Evolutionary conservation across 2,329 filamentous ascomycete genomes (phyloP), one percentile per base, ranked within the genome.

Genomic region (Hypoxylon sp.): DNA sequence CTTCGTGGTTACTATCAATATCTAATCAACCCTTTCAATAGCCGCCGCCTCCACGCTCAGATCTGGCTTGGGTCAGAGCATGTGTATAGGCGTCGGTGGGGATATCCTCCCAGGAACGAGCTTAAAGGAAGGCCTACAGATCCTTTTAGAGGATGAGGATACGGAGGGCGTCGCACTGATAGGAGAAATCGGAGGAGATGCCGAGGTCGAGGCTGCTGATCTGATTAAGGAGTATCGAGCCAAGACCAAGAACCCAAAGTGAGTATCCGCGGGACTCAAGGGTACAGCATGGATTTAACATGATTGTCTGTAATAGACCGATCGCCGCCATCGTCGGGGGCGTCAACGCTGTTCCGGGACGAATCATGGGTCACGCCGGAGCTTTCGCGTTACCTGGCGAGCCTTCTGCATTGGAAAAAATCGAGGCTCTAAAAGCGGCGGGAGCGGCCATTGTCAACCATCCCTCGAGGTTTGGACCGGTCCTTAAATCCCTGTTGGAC

Each of bases 331-430:
- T 93, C 5, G 84, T 94, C 29, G 91, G 87, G 31, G 92, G 92
- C 3, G 80, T 89, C 52, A 81, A 88, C 68, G 90, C 90, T n/a
- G 85, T 86, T 5, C 81, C 83, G 15, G 89, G 89, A 13, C 85
- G 87, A 21, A 86, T 93, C 47, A 94, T 94, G 91, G 92, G 92
- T 8, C 92, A 95, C 77, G 91, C 92, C 8, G 92, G 92, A 47
- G 92, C 92, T 13, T 93, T 92, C 83, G 83, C 85, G 58, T 85
- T 89, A 1, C 85, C 88, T 6, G 90, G 90, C 19, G 91, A 94
- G 75, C 86, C 89, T 2, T 84, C 84, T 66, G 87, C 89, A 0
- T 80, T 83, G 42, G 83, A 85, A n/a, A 95, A 95, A 79, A 88
- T 91, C 66, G 85, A 84, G 46, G 86, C 88, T 1, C 83, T 95